Conservation (phyloP, 495 filamentous ascomycete genomes). For the Cetradonia linearis region DNA sequence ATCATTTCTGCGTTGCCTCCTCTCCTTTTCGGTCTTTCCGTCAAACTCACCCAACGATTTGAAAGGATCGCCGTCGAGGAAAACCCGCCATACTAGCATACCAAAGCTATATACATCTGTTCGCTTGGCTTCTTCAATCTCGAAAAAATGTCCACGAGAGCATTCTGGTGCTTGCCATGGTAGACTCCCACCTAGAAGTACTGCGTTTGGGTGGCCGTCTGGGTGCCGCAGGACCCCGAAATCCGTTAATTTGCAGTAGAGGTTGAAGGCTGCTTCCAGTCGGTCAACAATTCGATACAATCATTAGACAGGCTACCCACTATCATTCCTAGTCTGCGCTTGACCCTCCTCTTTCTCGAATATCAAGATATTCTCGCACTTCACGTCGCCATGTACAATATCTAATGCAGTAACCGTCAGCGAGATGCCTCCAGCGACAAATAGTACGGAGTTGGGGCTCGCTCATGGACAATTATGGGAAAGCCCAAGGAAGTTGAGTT, state of each 20-base stretch:
- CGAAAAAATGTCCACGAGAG: slow-evolving; percentile 20
- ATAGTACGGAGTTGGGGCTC: background rate
- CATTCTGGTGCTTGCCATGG: slow-evolving; percentile 30
- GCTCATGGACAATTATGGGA: background rate
- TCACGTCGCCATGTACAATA: slow-evolving; percentile 28
- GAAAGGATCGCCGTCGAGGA: slow-evolving; percentile 27
- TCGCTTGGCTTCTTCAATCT: slow-evolving; percentile 28
- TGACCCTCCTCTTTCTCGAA: slow-evolving; percentile 20
- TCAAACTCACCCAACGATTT: slow-evolving; percentile 20
- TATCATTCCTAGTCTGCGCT: background rate
- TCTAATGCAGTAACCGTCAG: slow-evolving; percentile 13
- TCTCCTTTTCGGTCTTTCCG: slow-evolving; percentile 20
- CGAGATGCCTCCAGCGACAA: background rate
- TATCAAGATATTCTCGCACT: slow-evolving; percentile 27
- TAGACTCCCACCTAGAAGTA: slow-evolving; percentile 24
- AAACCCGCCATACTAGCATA: slow-evolving; percentile 26
- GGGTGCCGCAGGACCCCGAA: slow-evolving; percentile 24
- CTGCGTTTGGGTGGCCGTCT: slow-evolving; percentile 10
- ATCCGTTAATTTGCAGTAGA: slow-evolving; percentile 25
- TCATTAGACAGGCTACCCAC: background rate
- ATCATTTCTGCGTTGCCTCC: slow-evolving; percentile 22
- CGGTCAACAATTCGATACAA: background rate
- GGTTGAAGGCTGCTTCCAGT: slow-evolving; percentile 12
- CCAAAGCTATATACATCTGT: slow-evolving; percentile 29
- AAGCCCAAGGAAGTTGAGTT: background rate